Conservation (phyloP, 306 rosid genomes). For the Acacia acuminata region DNA sequence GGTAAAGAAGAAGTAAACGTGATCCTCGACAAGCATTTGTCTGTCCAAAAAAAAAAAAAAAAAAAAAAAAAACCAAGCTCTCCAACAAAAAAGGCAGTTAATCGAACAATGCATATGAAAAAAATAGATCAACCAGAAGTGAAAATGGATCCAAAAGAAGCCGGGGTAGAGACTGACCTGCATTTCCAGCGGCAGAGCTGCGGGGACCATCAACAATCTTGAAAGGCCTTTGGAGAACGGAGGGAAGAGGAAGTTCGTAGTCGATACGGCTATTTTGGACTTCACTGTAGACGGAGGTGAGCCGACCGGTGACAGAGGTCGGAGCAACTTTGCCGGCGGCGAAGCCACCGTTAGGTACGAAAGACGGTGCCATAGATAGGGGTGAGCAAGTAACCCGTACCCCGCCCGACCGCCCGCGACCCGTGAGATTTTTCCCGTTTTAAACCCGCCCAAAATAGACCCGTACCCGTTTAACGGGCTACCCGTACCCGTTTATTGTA, state of each 20-base stretch:
- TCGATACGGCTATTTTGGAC: constrained; percentile 82
- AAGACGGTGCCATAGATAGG: constrained; percentile 68
- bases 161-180: constrained; percentile 49
- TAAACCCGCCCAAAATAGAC: no score
- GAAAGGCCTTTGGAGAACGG: constrained; percentile 71
- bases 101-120: constrained; percentile 7
- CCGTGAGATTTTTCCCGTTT: no score
- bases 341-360: constrained; percentile 48
- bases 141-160: constrained; percentile 36
- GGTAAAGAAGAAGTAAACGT: background rate
- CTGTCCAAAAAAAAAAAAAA: no score
- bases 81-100: background rate
- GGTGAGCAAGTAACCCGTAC: no score
- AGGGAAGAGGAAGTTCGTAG: constrained; percentile 80
- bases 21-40: background rate
- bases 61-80: background rate
- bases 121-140: background rate
- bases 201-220: constrained; percentile 76
- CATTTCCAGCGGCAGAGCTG: constrained; percentile 95
- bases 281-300: constrained; percentile 76
- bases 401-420: no score
- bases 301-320: constrained; percentile 48
- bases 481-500: no score
- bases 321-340: constrained; percentile 9
- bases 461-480: no score